These are phyloP conservation scores for Grigorovia yakushimaensis DNA, from an alignment of 805 yeast genomes.

Conservation along the genomic window DNA sequence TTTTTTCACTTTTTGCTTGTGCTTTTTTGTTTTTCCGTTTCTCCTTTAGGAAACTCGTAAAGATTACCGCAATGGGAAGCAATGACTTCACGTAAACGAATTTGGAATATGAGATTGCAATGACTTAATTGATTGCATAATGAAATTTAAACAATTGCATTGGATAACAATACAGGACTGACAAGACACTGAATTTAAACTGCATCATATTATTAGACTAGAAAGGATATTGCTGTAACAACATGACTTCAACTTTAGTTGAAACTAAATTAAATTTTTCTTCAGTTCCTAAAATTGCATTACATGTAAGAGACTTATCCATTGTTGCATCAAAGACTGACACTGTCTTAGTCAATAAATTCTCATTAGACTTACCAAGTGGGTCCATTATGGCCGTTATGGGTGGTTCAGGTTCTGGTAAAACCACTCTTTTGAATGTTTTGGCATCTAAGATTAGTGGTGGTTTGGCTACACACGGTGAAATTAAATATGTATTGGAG, in stretches of 20 bases:
- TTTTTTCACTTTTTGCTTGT: no score
- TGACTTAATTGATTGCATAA: neutral
- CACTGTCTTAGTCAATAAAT: conserved; percentile 34
- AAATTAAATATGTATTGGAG: conserved; percentile 27
- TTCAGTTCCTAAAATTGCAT: conserved; percentile 13
- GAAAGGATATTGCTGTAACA: neutral
- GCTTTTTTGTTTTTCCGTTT: neutral
- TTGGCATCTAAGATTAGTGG: conserved; percentile 42
- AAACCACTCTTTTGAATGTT: conserved; percentile 67
- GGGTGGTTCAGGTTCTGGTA: conserved; percentile 86
- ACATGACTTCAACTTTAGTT: conserved; percentile 7
- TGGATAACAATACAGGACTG: no score
- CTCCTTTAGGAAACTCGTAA: neutral
- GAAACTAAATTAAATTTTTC: conserved; percentile 21
- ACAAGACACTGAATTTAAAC: no score
- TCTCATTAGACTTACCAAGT: conserved; percentile 49
- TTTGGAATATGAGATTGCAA: neutral
- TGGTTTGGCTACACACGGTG: conserved; percentile 36
- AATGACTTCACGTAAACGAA: neutral
- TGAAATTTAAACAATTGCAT: no score
- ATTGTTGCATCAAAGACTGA: conserved; percentile 24
- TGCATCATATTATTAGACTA: no score
- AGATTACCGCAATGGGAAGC: neutral
- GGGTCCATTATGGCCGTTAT: conserved; percentile 68
- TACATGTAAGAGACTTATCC: conserved; percentile 21